phyloP scores from a whole-genome alignment of 2,329 filamentous ascomycete species.

The Colletotrichum magnum region DNA sequence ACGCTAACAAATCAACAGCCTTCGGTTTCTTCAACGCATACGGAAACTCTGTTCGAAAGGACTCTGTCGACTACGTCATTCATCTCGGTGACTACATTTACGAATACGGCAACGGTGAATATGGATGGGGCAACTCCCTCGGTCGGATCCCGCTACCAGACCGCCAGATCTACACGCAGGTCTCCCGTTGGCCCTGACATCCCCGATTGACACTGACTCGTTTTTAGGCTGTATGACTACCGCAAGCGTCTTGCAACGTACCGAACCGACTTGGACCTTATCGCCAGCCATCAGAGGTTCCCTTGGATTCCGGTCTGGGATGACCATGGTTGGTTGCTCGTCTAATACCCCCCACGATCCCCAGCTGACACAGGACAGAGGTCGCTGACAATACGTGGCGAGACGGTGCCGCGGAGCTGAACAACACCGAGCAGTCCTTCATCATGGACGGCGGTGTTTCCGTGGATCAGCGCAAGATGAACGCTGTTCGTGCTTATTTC shows the following conservation, averaged over 20 bases:
- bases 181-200: slow-evolving; percentile 46
- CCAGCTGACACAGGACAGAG: slow-evolving; percentile 47
- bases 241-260: slow-evolving; percentile 58
- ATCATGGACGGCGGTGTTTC: slow-evolving; percentile 70
- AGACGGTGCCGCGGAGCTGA: slow-evolving; percentile 71
- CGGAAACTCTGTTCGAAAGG: slow-evolving; percentile 71
- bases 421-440: slow-evolving; percentile 78
- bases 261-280: slow-evolving; percentile 57
- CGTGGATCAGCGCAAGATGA: slow-evolving; percentile 81
- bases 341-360: rapidly evolving
- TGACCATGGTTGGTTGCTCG: slow-evolving; percentile 63
- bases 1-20: neutral
- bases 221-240: slow-evolving; percentile 58
- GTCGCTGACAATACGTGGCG: slow-evolving; percentile 76
- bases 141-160: slow-evolving; percentile 68
- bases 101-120: slow-evolving; percentile 62
- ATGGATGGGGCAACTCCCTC: slow-evolving; percentile 66
- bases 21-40: slow-evolving; percentile 72
- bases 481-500: slow-evolving; percentile 79
- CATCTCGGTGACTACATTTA: slow-evolving; percentile 77
- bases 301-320: slow-evolving; percentile 64
- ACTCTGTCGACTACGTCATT: slow-evolving; percentile 72
- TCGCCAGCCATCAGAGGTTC: slow-evolving; percentile 56
- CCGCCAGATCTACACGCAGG: slow-evolving; percentile 60
- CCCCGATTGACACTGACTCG: slow-evolving; percentile 16